Conservation (phyloP, 805 yeast genomes). For the Soucietia sequanensis region DNA sequence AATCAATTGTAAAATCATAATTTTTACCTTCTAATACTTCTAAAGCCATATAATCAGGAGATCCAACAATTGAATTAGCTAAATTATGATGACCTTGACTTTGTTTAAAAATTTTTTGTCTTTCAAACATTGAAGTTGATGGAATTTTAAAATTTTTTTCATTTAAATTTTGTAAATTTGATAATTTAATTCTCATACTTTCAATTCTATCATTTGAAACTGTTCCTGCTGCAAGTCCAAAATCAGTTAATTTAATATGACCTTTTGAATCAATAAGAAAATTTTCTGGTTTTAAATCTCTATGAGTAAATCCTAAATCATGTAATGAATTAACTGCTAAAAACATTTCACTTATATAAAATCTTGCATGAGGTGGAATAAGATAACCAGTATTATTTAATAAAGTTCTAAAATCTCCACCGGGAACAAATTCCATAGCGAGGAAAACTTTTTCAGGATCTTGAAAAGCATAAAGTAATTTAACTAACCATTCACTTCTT, state of each 20-base stretch:
- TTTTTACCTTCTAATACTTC: conserved; percentile 93
- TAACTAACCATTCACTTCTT: conserved; percentile 93
- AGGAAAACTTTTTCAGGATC: conserved; percentile 84
- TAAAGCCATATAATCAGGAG: conserved; percentile 98
- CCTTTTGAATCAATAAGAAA: conserved; percentile 87
- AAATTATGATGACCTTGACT: conserved; percentile 78
- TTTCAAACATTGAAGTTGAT: conserved; percentile 76
- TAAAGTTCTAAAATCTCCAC: conserved; percentile 96
- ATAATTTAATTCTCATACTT: conserved; percentile 73
- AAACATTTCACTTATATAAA: conserved; percentile 95
- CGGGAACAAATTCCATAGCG: conserved; percentile 99
- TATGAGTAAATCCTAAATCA: conserved; percentile 91
- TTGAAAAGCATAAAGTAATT: conserved; percentile 91
- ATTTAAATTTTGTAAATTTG: conserved; percentile 66
- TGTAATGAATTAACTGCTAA: conserved; percentile 91
- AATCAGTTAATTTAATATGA: conserved; percentile 91
- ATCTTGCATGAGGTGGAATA: conserved; percentile 93
- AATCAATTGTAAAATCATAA: conserved; percentile 95
- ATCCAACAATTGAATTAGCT: conserved; percentile 95
- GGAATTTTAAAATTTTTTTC: conserved; percentile 61
- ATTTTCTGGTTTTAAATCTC: conserved; percentile 95
- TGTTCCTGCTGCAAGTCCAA: conserved; percentile 96
- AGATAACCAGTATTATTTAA: conserved; percentile 90
- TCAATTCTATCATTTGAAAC: conserved; percentile 91
- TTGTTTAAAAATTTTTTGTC: conserved; percentile 83